Percentiles rank a stretch among this genome's conserved stretches.
Conservation (phyloP, 768 basidiomycete genomes). For the Collybia sp. region DNA sequence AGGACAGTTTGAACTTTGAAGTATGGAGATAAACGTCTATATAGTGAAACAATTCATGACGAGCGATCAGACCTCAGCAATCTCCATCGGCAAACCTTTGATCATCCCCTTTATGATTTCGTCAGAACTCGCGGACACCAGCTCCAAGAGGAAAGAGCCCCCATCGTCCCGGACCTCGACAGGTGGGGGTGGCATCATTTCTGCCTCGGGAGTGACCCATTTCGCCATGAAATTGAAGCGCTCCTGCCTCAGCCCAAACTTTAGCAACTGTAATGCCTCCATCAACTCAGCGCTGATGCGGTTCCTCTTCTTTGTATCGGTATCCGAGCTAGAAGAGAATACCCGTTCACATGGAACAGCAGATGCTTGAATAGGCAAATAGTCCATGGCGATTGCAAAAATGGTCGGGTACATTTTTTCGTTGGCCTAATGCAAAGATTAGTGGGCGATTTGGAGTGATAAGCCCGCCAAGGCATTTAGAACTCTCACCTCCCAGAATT, state of each 20-base stretch:
- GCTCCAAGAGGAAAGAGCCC: too few species aligned
- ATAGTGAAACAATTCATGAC: too few species aligned
- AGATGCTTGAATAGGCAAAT: slow-evolving; percentile 22
- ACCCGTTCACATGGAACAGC: slow-evolving; percentile 18
- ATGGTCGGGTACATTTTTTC: slow-evolving; percentile 12
- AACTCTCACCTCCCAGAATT: slow-evolving; percentile 14
- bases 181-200: too few species aligned
- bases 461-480: background rate
- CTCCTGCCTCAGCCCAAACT: slow-evolving; percentile 15
- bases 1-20: too few species aligned
- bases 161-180: too few species aligned
- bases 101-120: too few species aligned
- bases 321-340: slow-evolving; percentile 18
- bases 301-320: slow-evolving; percentile 9
- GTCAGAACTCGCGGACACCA: too few species aligned
- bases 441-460: background rate
- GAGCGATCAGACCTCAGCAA: too few species aligned
- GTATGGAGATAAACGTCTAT: too few species aligned
- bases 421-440: slow-evolving; percentile 1
- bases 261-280: slow-evolving; percentile 19
- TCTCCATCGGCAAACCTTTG: too few species aligned
- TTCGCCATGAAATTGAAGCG: slow-evolving; percentile 10
- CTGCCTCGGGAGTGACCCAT: too few species aligned
- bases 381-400: slow-evolving; percentile 16
- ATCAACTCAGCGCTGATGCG: slow-evolving; percentile 9